Evolutionary conservation across 2,329 filamentous ascomycete species (phyloP), one percentile per base, ranked within the genome.

Genomic region (Trichoderma koningii): DNA sequence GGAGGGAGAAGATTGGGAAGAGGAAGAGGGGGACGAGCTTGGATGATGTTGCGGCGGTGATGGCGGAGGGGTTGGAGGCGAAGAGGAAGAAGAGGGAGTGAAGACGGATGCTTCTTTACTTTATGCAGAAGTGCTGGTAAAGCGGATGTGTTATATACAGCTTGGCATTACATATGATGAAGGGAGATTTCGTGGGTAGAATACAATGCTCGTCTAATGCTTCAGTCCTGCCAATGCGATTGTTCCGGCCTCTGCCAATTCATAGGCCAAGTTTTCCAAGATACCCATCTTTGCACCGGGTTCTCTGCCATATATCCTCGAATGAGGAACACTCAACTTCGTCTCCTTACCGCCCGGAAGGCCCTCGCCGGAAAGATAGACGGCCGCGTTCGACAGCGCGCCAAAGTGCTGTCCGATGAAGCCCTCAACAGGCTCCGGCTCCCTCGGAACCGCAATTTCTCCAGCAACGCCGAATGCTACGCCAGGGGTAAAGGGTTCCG

Each of bases 341-440:
- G 72, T 70, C 47, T 73, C 68, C 3, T 69, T 68, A 9, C 66
- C 64, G 2, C 64, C 60, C 12, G 19, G 50, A 3, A 64, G 26
- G 6, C 55, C 56, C 6, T 45, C 21, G 12, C 66, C 60, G 2
- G 76, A 74, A n/a, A 87, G 64, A 68, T 83, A 88, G 17, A 90
- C 72, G 5, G 87, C 89, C 17, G 82, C 76, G 57, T 85, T 82
- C 0, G 88, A 87, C 19, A 89, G 76, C 10, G 83, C 87, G 23
- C 89, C 88, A 71, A 92, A 91, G 64, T 83, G 79, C 28, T 75
- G 75, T 10, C 79, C 67, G 23, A 79, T 64, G 73, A 77, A 67
- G 41, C 63, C 63, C 3, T 59, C 41, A 10, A 59, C n/a, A 4
- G 55, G 51, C 47, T 56, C 55, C 0, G 63, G 51, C 5, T 66